Conservation (phyloP, 2,329 filamentous ascomycete species). For the Xylariaceae sp. region DNA sequence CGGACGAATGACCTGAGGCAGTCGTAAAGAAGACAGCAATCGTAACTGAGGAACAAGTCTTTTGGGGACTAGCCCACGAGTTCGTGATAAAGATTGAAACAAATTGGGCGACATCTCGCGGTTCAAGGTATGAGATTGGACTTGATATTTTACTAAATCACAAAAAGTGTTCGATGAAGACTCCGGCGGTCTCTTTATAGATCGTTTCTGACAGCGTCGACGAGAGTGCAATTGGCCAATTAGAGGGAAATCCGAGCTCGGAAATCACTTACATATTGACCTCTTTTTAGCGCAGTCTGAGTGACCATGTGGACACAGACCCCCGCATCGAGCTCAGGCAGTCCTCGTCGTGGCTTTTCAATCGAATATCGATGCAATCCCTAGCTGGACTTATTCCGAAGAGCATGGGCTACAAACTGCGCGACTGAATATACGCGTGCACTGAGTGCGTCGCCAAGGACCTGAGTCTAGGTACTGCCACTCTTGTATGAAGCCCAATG, state of each 20-base stretch:
- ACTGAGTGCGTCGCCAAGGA: not conserved
- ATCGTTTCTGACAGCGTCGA: not conserved
- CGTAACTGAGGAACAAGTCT: constrained; percentile 4
- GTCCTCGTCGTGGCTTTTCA: too few species aligned
- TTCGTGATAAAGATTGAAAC: constrained; percentile 5
- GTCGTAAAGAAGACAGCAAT: constrained; percentile 9
- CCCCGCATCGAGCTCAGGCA: not conserved
- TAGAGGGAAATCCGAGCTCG: constrained; percentile 21
- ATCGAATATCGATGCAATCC: too few species aligned
- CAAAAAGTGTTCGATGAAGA: too few species aligned
- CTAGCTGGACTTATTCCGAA: too few species aligned
- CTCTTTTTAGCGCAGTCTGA: not conserved
- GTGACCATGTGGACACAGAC: not conserved
- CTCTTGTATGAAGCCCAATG: constrained; percentile 21
- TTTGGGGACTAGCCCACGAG: not conserved
- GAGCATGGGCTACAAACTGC: too few species aligned
- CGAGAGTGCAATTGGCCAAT: constrained; percentile 7
- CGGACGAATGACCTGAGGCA: constrained; percentile 19
- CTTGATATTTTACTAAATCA: not conserved
- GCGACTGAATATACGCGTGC: too few species aligned
- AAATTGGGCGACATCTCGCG: constrained; percentile 7
- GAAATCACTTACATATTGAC: not conserved
- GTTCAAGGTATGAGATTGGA: not conserved
- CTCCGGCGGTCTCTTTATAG: constrained; percentile 8
- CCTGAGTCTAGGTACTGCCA: not conserved